Conservation (phyloP, 78 protist species). For the Protostelium mycophagum region DNA sequence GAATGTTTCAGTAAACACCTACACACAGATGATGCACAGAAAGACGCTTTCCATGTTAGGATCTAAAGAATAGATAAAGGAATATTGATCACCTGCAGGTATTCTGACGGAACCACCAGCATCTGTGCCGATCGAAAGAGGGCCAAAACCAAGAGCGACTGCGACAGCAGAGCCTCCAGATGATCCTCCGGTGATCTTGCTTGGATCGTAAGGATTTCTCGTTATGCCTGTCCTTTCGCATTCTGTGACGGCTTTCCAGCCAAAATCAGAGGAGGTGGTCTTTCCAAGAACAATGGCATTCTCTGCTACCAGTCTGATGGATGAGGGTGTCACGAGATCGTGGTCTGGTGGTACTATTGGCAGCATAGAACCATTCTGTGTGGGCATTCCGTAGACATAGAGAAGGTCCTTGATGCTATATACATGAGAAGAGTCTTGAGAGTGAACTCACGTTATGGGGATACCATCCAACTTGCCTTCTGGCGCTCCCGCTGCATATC, state of each 20-base stretch:
- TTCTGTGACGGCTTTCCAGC: background rate
- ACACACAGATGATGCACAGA: background rate
- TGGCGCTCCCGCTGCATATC: background rate
- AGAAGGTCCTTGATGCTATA: background rate
- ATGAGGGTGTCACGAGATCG: background rate
- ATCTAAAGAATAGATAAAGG: too few species aligned
- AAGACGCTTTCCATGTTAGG: background rate
- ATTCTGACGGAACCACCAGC: conserved; percentile 7
- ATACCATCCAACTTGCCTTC: background rate
- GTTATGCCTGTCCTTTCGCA: background rate
- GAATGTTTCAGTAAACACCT: background rate
- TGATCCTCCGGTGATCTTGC: background rate
- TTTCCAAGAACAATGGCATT: background rate
- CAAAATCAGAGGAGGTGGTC: background rate
- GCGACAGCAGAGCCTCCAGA: conserved; percentile 3
- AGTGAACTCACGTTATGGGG: background rate
- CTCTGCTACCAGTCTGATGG: background rate
- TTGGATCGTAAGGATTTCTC: background rate
- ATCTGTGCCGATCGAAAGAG: background rate
- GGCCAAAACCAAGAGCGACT: background rate
- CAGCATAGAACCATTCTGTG: background rate
- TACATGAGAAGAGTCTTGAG: background rate
- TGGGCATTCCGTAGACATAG: background rate
- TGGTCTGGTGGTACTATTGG: background rate
- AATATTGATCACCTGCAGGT: conserved; percentile 5